phyloP scores from a whole-genome alignment of 805 yeast genomes.

The Saccharomycopsis javanensis region DNA sequence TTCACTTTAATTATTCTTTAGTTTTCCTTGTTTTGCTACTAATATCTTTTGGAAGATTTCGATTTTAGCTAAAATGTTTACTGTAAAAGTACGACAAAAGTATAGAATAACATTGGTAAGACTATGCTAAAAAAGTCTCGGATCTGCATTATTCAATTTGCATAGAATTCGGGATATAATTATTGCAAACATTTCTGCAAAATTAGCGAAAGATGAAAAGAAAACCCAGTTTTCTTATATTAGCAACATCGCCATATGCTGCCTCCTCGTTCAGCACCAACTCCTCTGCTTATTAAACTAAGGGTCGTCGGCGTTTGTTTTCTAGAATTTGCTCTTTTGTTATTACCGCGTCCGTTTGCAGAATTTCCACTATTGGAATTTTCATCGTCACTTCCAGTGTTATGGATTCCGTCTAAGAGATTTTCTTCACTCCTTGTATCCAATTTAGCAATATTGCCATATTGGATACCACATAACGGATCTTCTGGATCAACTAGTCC shows the following conservation, averaged over 20 bases:
- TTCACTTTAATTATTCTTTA: no score
- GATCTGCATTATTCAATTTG: no score
- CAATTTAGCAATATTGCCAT: slow-evolving; percentile 37
- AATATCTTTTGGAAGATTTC: no score
- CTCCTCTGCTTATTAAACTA: slow-evolving; percentile 13
- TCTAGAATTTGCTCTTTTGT: not conserved
- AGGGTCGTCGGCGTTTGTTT: slow-evolving; percentile 15
- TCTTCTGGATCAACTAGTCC: slow-evolving; percentile 41
- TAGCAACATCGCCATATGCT: not conserved
- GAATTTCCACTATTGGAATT: slow-evolving; percentile 19
- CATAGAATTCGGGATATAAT: no score
- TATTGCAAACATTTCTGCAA: no score
- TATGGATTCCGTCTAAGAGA: slow-evolving; percentile 20
- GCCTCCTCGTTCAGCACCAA: not conserved
- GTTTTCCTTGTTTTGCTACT: no score
- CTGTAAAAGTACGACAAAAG: no score
- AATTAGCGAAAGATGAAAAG: no score
- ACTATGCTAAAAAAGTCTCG: no score
- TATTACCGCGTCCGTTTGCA: slow-evolving; percentile 1
- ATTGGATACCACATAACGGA: slow-evolving; percentile 39
- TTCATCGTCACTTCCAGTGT: slow-evolving; percentile 14
- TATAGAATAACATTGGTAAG: no score
- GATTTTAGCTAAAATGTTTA: no score
- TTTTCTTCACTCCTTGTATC: slow-evolving; percentile 25
- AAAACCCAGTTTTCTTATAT: no score